Evolutionary conservation across 176 grass and related monocot species (phyloP).

Genomic region (Oryza glaberrima): DNA sequence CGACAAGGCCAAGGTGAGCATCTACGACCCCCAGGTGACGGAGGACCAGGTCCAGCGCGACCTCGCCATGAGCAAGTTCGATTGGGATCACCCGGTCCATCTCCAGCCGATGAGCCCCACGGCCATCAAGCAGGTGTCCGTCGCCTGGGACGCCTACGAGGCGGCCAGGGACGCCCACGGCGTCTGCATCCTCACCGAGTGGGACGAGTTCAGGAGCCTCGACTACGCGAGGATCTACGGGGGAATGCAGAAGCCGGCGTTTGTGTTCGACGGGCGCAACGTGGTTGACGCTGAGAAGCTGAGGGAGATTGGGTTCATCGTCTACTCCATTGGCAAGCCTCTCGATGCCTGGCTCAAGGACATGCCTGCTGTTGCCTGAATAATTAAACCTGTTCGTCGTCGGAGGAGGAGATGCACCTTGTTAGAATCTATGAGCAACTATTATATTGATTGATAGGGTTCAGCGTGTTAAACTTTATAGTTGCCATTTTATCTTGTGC

Average conservation of each 20-base stretch:
- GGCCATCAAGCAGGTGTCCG: conserved; percentile 65
- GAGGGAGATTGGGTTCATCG: conserved; percentile 70
- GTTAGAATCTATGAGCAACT: conserved; percentile 2
- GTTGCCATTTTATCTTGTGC: too few species aligned
- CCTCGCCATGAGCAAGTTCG: too few species aligned
- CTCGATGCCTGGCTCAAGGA: conserved; percentile 73
- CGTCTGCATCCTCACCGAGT: conserved; percentile 72
- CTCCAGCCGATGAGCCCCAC: conserved; percentile 76
- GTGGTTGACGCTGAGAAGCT: conserved; percentile 64
- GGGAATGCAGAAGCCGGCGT: conserved; percentile 72
- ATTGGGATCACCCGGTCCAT: conserved; percentile 16
- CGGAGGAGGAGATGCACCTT: background rate
- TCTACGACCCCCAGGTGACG: too few species aligned
- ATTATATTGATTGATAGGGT: conserved; percentile 5
- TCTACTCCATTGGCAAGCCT: conserved; percentile 78
- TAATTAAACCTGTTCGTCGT: conserved; percentile 13
- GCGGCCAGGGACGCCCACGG: conserved; percentile 71
- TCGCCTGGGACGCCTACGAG: conserved; percentile 74
- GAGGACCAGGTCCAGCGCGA: too few species aligned
- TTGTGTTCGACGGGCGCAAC: conserved; percentile 72
- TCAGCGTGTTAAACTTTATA: background rate
- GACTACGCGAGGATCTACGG: conserved; percentile 65
- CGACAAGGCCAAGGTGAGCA: too few species aligned
- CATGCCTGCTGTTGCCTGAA: conserved; percentile 68
- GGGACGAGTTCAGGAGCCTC: conserved; percentile 68